These are phyloP conservation scores for Ambispora gerdemannii DNA, from an alignment of 192 early-diverging fungal genomes.

Conservation along the genomic window DNA sequence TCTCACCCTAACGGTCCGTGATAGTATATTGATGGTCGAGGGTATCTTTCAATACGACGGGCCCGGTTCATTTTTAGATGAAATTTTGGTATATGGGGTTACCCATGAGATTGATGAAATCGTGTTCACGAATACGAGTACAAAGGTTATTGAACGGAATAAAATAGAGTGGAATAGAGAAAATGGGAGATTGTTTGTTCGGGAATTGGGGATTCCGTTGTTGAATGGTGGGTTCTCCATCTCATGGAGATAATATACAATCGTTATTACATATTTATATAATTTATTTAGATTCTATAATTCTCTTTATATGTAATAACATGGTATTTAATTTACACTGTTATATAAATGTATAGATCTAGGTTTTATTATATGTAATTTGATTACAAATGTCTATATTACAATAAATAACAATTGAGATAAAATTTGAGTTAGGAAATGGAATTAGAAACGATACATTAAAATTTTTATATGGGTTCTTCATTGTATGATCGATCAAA, in stretches of 20 bases:
- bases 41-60: slow-evolving; percentile 1
- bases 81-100: slow-evolving; percentile 1
- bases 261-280: too few species aligned
- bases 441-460: too few species aligned
- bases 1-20: not conserved
- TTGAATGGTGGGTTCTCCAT: not conserved
- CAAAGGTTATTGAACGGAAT: not conserved
- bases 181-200: not conserved
- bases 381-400: too few species aligned
- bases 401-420: too few species aligned
- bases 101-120: not conserved
- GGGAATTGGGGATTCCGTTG: not conserved
- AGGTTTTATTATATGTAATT: too few species aligned
- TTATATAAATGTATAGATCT: too few species aligned
- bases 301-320: too few species aligned
- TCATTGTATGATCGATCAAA: too few species aligned
- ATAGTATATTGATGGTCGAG: not conserved
- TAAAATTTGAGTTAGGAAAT: too few species aligned
- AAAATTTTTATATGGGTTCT: too few species aligned
- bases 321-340: too few species aligned
- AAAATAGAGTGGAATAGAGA: not conserved
- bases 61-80: not conserved
- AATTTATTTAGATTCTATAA: too few species aligned
- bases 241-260: not conserved
- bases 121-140: not conserved